Base-by-base conservation (phyloP, 2,329 filamentous ascomycete genomes). In the Calonectria pauciramosa region DNA sequence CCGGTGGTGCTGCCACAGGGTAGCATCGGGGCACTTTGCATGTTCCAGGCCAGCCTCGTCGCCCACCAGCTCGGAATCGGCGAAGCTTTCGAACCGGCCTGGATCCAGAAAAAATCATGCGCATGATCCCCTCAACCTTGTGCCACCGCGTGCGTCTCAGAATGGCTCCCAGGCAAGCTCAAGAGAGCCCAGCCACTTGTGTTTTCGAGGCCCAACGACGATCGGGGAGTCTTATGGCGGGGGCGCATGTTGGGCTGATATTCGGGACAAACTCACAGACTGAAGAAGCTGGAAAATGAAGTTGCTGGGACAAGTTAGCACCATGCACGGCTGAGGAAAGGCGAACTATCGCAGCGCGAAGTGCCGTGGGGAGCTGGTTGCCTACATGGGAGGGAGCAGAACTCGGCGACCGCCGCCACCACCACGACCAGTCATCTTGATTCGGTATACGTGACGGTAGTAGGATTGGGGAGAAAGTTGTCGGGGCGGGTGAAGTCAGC, bases 211-310 rank as follows among this genome's bases (percentile, higher is more conserved):
- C 70, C 75, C 72, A 69, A 67, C 69, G 60, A 66, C 72, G 74
- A 74, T 78, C 73, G 54, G n/a, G 18, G 56, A 26, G 26, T 47
- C 52, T 65, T 68, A 71, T 59, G 71, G 51, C 70, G 44, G 44
- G 68, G 49, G 47, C 70, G 20, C 30, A 68, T 54, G 52, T 47
- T 38, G 38, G 49, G 23, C 44, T 26, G 30, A 36, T 26, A 14
- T 14, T 68, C 28, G 60, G 54, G 51, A 6, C 56, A 52, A 36
- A 86, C 85, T 85, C 75, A 86, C 85, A 59, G 86, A 88, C 82
- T 93, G 96, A 13, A 99, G 91, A 49, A 98, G 93, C 89, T 97
- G 98, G 92, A 88, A 88, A 76, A 88, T 87, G 79, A 87, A 86
- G 81, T 88, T 87, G 88, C 85, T 86, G 64, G 14, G n/a, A 38